Conservation (phyloP, 305 asterid genomes). For the Rubia balearica region DNA sequence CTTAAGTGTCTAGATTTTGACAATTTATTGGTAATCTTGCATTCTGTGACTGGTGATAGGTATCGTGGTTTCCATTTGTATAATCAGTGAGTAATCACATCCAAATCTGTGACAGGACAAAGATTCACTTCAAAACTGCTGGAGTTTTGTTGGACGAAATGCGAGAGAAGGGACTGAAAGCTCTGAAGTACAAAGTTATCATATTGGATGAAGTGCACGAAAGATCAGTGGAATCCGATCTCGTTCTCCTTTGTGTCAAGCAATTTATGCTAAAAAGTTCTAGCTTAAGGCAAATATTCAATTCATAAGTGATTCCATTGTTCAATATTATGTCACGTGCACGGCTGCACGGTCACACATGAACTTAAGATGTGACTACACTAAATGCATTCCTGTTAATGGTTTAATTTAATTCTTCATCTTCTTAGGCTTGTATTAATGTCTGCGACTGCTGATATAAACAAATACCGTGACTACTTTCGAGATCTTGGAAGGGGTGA, state of each 20-base stretch:
- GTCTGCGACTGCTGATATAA: slow-evolving; percentile 93
- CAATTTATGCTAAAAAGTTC: slow-evolving; percentile 68
- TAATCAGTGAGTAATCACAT: slow-evolving; percentile 14
- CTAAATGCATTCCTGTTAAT: slow-evolving; percentile 6
- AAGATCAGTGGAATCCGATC: slow-evolving; percentile 98
- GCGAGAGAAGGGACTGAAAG: slow-evolving; percentile 81
- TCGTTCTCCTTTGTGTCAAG: slow-evolving; percentile 88
- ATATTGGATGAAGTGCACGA: slow-evolving; percentile 98
- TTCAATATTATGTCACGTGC: slow-evolving; percentile 1
- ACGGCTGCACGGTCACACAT: too few species aligned
- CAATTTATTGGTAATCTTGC: slow-evolving; percentile 10
- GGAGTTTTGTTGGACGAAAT: slow-evolving; percentile 97
- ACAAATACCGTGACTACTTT: slow-evolving; percentile 82
- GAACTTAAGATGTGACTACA: not conserved
- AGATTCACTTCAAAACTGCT: slow-evolving; percentile 90
- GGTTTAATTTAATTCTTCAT: slow-evolving; percentile 20
- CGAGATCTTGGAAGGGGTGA: slow-evolving; percentile 88
- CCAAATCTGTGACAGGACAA: slow-evolving; percentile 48
- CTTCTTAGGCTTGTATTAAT: slow-evolving; percentile 87
- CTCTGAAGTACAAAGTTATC: slow-evolving; percentile 87
- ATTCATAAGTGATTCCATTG: slow-evolving; percentile 1
- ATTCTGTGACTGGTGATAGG: not conserved
- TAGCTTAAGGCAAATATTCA: slow-evolving; percentile 56
- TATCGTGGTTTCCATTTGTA: slow-evolving; percentile 12
- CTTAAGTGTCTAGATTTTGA: not conserved